A percentile compares a stretch with the other conserved stretches of the same genome.
These are phyloP conservation scores for Taphrina pruni DNA, from an alignment of 1,139 yeast species.

Conservation along the genomic window DNA sequence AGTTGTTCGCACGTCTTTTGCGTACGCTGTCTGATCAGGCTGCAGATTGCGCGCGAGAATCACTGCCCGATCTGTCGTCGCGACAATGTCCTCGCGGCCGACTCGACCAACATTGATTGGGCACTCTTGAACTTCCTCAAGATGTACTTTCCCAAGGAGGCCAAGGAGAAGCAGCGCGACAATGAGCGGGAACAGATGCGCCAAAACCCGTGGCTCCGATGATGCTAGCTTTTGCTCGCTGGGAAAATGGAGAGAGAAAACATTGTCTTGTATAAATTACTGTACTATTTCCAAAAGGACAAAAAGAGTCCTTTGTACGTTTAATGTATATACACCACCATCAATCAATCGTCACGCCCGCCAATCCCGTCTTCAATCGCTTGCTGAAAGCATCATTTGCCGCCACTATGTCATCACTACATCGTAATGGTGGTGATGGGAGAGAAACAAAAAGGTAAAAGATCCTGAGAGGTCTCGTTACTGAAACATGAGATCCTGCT, in stretches of 20 bases:
- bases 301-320: too few relatives aligned
- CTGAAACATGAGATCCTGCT: slow-evolving; percentile 28
- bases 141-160: slow-evolving; percentile 68
- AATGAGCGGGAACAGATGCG: slow-evolving; percentile 62
- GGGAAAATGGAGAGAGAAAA: too few relatives aligned
- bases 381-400: background rate
- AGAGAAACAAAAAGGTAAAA: too few relatives aligned
- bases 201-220: slow-evolving; percentile 11
- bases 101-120: slow-evolving; percentile 65
- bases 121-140: slow-evolving; percentile 62
- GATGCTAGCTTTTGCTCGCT: background rate
- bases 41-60: slow-evolving; percentile 63
- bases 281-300: too few relatives aligned
- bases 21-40: slow-evolving; percentile 69
- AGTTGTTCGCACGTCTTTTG: slow-evolving; percentile 72
- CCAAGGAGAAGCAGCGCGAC: slow-evolving; percentile 65
- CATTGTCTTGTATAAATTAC: background rate
- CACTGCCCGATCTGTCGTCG: slow-evolving; percentile 74
- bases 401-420: too few relatives aligned
- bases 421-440: too few relatives aligned
- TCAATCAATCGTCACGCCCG: too few relatives aligned
- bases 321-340: slow-evolving; percentile 7
- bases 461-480: background rate
- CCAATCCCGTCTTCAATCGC: background rate
- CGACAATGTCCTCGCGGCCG: slow-evolving; percentile 63